Conservation (phyloP, 495 filamentous ascomycete genomes). For the Hypoxylon subgilvum region DNA sequence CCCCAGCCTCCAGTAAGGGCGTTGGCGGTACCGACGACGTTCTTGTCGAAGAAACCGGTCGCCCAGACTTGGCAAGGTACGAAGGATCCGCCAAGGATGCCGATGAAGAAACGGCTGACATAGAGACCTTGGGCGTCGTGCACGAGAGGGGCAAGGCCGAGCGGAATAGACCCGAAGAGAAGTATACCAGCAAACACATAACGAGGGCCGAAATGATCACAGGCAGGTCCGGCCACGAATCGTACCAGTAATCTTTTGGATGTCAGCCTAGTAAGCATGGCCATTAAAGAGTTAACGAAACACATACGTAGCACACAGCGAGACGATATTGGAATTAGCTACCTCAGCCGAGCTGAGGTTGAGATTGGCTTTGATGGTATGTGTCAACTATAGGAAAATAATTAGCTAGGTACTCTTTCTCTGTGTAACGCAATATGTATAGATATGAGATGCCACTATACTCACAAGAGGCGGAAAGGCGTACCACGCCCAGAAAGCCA, state of each 20-base stretch:
- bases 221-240: slow-evolving; percentile 80
- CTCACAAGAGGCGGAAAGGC: slow-evolving; percentile 83
- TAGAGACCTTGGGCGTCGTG: slow-evolving; percentile 72
- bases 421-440: not conserved
- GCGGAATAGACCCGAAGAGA: slow-evolving; percentile 78
- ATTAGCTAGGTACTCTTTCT: slow-evolving; percentile 6
- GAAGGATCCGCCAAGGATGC: slow-evolving; percentile 88
- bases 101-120: slow-evolving; percentile 86
- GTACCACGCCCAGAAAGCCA: slow-evolving; percentile 93
- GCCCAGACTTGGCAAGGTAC: slow-evolving; percentile 97
- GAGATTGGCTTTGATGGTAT: slow-evolving; percentile 80
- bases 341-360: slow-evolving; percentile 73
- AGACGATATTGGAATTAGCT: slow-evolving; percentile 91
- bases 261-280: slow-evolving; percentile 6
- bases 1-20: slow-evolving; percentile 84
- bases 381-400: slow-evolving; percentile 61
- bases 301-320: slow-evolving; percentile 80
- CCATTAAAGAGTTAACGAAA: not conserved
- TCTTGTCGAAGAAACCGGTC: slow-evolving; percentile 95
- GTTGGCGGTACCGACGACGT: slow-evolving; percentile 89
- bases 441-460: slow-evolving; percentile 6
- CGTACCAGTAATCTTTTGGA: slow-evolving; percentile 72
- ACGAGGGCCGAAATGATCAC: slow-evolving; percentile 84
- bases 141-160: slow-evolving; percentile 80
- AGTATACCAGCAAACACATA: slow-evolving; percentile 78